phyloP scores from a whole-genome alignment of 345 rosid genomes.

The Eucalyptus fibrosa region DNA sequence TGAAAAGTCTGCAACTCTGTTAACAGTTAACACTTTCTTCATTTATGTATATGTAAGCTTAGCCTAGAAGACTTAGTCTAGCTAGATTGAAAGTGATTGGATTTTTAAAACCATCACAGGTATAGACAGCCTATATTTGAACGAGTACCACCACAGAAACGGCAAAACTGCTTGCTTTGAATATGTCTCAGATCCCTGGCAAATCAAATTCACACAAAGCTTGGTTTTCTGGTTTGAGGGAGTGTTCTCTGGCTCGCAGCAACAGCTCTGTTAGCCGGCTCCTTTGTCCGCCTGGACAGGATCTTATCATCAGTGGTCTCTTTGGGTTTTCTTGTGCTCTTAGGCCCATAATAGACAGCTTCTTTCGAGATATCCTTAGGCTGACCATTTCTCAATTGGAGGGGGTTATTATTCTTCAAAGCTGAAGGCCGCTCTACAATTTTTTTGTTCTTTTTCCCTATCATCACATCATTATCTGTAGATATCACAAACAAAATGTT shows the following conservation, averaged over 20 bases:
- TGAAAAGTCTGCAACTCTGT: not conserved
- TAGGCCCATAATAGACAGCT: not conserved
- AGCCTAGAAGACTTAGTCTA: not conserved
- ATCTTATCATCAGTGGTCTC: not conserved
- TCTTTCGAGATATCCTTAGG: slow-evolving; percentile 1
- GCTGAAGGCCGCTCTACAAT: slow-evolving; percentile 3
- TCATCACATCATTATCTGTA: slow-evolving; percentile 41
- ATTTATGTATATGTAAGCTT: not conserved
- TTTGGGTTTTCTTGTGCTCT: slow-evolving; percentile 1
- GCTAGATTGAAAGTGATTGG: not conserved
- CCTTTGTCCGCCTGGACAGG: slow-evolving; percentile 6
- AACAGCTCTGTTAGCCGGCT: not conserved
- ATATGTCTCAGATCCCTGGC: not conserved
- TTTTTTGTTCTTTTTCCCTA: slow-evolving; percentile 26
- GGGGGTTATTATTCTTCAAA: slow-evolving; percentile 6
- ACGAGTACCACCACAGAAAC: not conserved
- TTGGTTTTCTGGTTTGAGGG: not conserved
- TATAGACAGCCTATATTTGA: not conserved
- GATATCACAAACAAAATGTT: not conserved
- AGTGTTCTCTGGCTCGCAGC: not conserved
- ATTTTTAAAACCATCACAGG: not conserved
- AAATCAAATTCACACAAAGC: not conserved
- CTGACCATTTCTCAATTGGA: slow-evolving; percentile 13
- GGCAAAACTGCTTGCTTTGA: not conserved
- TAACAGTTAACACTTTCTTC: not conserved